Base-by-base conservation (phyloP, 2,329 filamentous ascomycete species). In the Fusarium palustre region DNA sequence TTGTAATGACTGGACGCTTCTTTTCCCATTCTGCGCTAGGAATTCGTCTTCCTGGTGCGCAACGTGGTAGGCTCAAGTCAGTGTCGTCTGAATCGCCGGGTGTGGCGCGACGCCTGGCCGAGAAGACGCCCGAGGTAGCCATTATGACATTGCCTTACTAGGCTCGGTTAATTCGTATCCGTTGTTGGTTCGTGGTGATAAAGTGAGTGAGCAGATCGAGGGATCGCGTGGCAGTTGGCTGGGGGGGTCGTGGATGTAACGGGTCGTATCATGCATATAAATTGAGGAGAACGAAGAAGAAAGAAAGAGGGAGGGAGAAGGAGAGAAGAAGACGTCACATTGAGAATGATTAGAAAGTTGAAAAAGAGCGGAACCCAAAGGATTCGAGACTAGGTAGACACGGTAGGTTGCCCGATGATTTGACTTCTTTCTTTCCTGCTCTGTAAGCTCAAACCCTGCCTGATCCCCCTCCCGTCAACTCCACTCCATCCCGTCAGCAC, bases 1-100 rank as follows among this genome's bases (percentile, higher is more conserved):
- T 74, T 45, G 77, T 80, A 59, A 82, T 82, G 48, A 77, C 74
- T 38, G 78, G 73, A 9, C 77, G 73, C 65, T 76, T 78, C 64
- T 75, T 74, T 59, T 79, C 77, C 77, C 77, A 79, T 30, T 77
- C 70, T 15, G 76, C 68, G 31, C 72, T 74, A 24, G 77, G 77
- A 30, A 79, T 77, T 18, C 77, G 75, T 62, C 76, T 78, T n/a
- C 76, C 69, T 20, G 72, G 64, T 7, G 66, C 63, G 28, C 58
- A 74, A 20, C 71, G 70, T 25, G 70, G 55, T 38, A 72, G 75
- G 55, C 70, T 71, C 47, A 75, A 60, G 31, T 74, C 75, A 56
- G 75, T 76, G 30, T 74, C 76, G 60, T 78, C 75, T 25, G 72
- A 75, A 46, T 76, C 75, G 42, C 60, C 66, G 30, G 73, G 69